Evolutionary conservation across 129 eudicot species (phyloP), one percentile per base, ranked within the genome.

Genomic region (Lactuca saligna): DNA sequence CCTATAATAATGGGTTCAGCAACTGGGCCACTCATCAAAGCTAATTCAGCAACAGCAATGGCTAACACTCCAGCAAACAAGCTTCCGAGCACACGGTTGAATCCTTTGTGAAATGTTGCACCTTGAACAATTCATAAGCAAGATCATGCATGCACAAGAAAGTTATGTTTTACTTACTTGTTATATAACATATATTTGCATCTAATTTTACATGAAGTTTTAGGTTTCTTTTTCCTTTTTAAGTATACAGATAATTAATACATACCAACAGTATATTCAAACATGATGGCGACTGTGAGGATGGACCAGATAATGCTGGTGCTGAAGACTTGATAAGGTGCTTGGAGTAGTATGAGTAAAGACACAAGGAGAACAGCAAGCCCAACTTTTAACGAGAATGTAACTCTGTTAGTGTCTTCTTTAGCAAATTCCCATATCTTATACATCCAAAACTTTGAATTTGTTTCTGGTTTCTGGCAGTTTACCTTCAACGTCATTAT

Each of bases 201-300:
- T 69, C 1, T 0, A 1, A 0, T 44, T 60, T 51, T 7, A 3
- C 41, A 35, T 14, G 14, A 6, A 31, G 6, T 14, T 8, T 10
- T 35, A 35, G 38, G 4, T 66, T 68, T n/a, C 2, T 2, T 57
- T n/a, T n/a, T n/a, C n/a, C n/a, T n/a, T n/a, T n/a, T n/a, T n/a
- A n/a, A n/a, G n/a, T n/a, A n/a, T n/a, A n/a, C 32, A 38, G 16
- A 34, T 34, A n/a, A 7, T 31, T 20, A 61, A 68, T 63, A 69
- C 89, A 12, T 86, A 89, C 96, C 96, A 54, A 84, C 88, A 39
- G 94, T 89, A 62, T 82, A 86, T 73, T 86, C 96, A 65, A 86
- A 86, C 94, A 84, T 86, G 75, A 89, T 70, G 81, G 86, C 94
- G 65, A 86, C 90, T 44, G 96, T 89, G 78, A 86, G 88, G 82